phyloP scores from a whole-genome alignment of 768 basidiomycete species.

The Jaapia argillacea region DNA sequence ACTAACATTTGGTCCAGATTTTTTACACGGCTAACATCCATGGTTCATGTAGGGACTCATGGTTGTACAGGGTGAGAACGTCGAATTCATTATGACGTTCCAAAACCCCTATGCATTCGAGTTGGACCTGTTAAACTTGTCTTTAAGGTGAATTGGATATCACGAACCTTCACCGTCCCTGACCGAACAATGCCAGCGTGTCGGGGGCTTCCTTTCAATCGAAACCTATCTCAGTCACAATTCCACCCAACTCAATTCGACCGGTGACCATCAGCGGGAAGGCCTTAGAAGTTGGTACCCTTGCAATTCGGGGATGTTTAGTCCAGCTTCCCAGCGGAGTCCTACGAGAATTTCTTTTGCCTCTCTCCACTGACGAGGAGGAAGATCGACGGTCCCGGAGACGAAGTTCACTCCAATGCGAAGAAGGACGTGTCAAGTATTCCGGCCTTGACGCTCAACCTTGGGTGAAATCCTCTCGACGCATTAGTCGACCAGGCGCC shows the following conservation, averaged over 20 bases:
- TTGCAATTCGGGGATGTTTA: conserved; percentile 70
- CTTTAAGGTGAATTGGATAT: conserved; percentile 53
- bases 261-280: conserved; percentile 61
- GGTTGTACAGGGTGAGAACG: conserved; percentile 70
- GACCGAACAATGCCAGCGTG: conserved; percentile 38
- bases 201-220: conserved; percentile 71
- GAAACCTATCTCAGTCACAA: conserved; percentile 45
- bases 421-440: conserved; percentile 63
- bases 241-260: conserved; percentile 72
- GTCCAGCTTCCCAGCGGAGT: conserved; percentile 70
- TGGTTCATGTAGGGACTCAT: neutral
- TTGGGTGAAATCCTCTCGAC: conserved; percentile 43
- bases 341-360: conserved; percentile 64
- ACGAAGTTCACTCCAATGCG: conserved; percentile 52
- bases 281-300: conserved; percentile 51
- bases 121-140: conserved; percentile 74
- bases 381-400: conserved; percentile 47
- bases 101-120: conserved; percentile 91
- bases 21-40: neutral
- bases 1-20: too few species aligned
- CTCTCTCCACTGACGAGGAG: conserved; percentile 62
- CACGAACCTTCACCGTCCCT: neutral
- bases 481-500: conserved; percentile 19
- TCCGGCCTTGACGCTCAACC: conserved; percentile 62
- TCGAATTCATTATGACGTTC: conserved; percentile 79